A percentile compares a stretch with the other conserved stretches of the same genome.
phyloP scores from a whole-genome alignment of 1,284 basidiomycete species.

The Fomitopsis schrenkii region DNA sequence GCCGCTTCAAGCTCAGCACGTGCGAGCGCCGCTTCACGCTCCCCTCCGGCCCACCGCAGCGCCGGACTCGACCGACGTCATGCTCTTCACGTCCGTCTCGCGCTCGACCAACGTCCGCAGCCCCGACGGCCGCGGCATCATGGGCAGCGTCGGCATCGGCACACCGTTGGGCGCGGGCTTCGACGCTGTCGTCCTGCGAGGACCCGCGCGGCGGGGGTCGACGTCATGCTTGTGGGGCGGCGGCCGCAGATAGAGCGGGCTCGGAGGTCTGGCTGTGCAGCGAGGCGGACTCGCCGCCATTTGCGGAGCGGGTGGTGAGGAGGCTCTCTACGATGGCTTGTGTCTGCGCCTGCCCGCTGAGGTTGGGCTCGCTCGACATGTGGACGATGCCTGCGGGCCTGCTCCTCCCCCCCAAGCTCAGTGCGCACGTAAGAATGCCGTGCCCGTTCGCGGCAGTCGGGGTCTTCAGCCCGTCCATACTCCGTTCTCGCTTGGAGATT shows the following conservation, averaged over 20 bases:
- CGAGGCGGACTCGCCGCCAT: not conserved
- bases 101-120: not conserved
- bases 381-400: not conserved
- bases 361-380: constrained; percentile 1
- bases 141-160: constrained; percentile 36
- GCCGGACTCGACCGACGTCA: not conserved
- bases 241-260: not conserved
- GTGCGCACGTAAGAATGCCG: not conserved
- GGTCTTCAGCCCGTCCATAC: not conserved
- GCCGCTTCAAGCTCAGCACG: not conserved
- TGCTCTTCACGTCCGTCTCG: not conserved
- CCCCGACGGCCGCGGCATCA: not conserved
- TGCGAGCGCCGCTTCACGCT: not conserved
- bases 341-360: not conserved
- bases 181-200: constrained; percentile 37
- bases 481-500: constrained; percentile 50
- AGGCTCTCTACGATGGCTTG: not conserved
- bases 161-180: constrained; percentile 47
- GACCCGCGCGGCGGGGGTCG: constrained; percentile 37
- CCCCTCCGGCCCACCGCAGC: not conserved
- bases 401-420: not conserved
- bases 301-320: not conserved
- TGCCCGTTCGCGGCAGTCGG: not conserved
- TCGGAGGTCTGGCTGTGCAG: not conserved
- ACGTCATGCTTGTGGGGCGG: not conserved